Percentiles rank a stretch among this genome's conserved stretches.
phyloP scores from a whole-genome alignment of 2,329 filamentous ascomycete genomes.

The Chaetothyriales sp. region DNA sequence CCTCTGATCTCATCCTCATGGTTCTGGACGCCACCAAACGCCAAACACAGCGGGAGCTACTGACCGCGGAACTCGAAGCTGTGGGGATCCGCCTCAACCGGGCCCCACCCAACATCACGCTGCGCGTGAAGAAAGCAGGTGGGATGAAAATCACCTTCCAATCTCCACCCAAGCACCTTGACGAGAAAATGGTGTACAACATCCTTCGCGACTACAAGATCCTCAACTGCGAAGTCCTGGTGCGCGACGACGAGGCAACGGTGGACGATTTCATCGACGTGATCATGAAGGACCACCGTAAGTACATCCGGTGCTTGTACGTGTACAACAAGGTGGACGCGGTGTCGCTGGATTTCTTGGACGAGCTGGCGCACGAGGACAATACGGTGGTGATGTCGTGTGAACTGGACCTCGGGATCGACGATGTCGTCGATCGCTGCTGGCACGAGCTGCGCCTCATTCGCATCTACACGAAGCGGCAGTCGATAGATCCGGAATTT shows the following conservation, averaged over 20 bases:
- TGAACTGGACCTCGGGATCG: slow-evolving; percentile 83
- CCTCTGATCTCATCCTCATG: slow-evolving; percentile 78
- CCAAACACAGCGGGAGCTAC: slow-evolving; percentile 74
- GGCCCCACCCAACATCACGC: slow-evolving; percentile 91
- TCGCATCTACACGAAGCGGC: slow-evolving; percentile 89
- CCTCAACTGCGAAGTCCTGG: slow-evolving; percentile 88
- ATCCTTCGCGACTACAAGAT: slow-evolving; percentile 98
- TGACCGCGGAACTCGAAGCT: slow-evolving; percentile 87
- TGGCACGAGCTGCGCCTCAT: slow-evolving; percentile 89
- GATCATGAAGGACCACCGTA: slow-evolving; percentile 97
- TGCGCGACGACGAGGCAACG: slow-evolving; percentile 87
- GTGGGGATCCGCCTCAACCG: slow-evolving; percentile 89
- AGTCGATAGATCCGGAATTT: slow-evolving; percentile 82
- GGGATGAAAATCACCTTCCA: slow-evolving; percentile 99
- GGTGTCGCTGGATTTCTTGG: slow-evolving; percentile 83
- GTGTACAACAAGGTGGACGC: slow-evolving; percentile 99
- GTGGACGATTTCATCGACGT: slow-evolving; percentile 98
- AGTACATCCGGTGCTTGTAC: slow-evolving; percentile 89
- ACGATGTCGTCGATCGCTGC: slow-evolving; percentile 85
- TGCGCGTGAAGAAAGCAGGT: slow-evolving; percentile 88
- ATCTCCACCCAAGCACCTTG: slow-evolving; percentile 71
- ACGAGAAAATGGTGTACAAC: slow-evolving; percentile 97
- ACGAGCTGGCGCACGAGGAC: slow-evolving; percentile 81
- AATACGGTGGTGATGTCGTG: slow-evolving; percentile 96
- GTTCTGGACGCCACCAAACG: slow-evolving; percentile 92